Base-by-base conservation (phyloP, 495 filamentous ascomycete species). In the Penicillium simplicissimum region DNA sequence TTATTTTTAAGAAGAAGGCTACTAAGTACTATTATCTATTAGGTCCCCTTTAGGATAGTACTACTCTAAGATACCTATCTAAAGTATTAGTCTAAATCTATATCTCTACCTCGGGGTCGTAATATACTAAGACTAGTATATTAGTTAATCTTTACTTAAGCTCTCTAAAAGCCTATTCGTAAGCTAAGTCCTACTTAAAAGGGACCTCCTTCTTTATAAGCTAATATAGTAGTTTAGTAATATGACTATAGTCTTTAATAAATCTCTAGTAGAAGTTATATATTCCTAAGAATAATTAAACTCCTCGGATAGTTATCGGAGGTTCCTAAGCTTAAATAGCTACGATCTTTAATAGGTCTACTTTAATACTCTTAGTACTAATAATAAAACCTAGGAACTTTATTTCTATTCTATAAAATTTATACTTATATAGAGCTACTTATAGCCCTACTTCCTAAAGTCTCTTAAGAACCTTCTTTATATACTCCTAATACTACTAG, bases 251-350 rank as follows among this genome's bases (percentile, higher is more conserved):
- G 34, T 63, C 1, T 0, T 10, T 4, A 72, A 78, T 73, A 51
- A 76, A 75, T 2, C 58, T 38, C 1, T 57, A 40, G 43, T 74
- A 75, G 58, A 75, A 78, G 47, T 71, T 71, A 17, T 17, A 63
- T 54, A 78, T 71, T 0, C 69, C 63, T 19, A 78, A 28, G 53
- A 71, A 76, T 2, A 47, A 48, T 35, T 71, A 57, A 2, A 72
- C 58, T 17, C 35, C 33, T 55, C 52, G n/a, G 8, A 38, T 19
- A 21, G 35, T 55, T 13, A 10, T 25, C 15, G 52, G 52, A 23
- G 8, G 17, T 8, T 42, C 33, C 69, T 55, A 76, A 2, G 67
- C 38, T 5, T 11, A 1, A 17, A 77, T 64, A 4, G 47, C 58
- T 14, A 62, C n/a, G 3, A 71, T 52, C 58, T 72, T 71, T 0